Base-by-base conservation (phyloP, 257 asterid genomes). In the Penstemon newberryi region DNA sequence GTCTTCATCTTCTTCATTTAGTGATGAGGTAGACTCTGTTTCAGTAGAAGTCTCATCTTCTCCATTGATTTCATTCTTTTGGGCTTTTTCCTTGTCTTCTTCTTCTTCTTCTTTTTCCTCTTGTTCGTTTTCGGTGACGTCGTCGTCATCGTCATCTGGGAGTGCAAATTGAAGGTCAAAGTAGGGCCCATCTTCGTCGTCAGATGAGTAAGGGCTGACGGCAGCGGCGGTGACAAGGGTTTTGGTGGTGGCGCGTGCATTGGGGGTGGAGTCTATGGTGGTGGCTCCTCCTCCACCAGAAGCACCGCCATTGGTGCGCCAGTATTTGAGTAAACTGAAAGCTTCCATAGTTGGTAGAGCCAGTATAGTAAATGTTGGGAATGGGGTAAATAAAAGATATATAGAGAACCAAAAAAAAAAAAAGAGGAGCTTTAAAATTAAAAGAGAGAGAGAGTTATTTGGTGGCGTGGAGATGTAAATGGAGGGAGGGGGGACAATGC, bases 311-410 rank as follows among this genome's bases (percentile, higher is more conserved):
- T 46, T 58, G 40, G 82, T 36, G 15, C 81, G 87, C 87, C 87
- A 82, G 40, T 79, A 82, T 12, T 79, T 82, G 70, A 82, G 87
- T n/a, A 79, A 54, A 49, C 81, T 80, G 83, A 82, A 82, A 63
- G 80, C 80, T 56, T 82, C 87, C 87, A 82, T 82, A 11, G 85
- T 82, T 39, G 87, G 83, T 57, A 82, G 75, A 82, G 87, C 85
- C 87, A 82, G 87, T 70, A 69, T 71, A 76, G 52, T 33, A 57
- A 65, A 52, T 47, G n/a, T 36, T 54, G 44, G 45, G 57, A 55
- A 6, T 53, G 67, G 61, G 63, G 55, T 39, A 8, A 19, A 25
- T 41, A 4, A 53, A 38, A 54, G 67, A 73, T 58, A 47, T 37
- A 40, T n/a, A 15, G 69, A 66, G 54, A 11, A 12, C 0, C 4